Evolutionary conservation across 148 eudicot species (phyloP), one percentile per base, ranked within the genome.

Genomic region (Chenopodium suecicum): DNA sequence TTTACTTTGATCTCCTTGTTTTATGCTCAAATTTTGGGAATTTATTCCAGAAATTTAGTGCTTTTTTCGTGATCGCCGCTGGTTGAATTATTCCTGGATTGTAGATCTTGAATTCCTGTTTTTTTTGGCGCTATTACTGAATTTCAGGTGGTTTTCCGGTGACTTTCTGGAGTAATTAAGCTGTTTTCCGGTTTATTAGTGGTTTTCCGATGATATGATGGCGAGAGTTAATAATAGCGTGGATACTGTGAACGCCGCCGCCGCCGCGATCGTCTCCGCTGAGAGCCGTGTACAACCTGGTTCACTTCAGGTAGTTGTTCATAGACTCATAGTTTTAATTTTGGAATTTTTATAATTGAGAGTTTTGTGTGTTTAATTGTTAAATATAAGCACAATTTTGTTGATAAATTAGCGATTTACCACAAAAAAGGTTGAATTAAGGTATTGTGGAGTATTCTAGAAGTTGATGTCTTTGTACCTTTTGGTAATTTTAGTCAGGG

Each of bases 241-340:
- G n/a, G 91, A 90, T 20, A 93, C 94, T 20, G 92, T 93, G 2
- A 93, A 90, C 71, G 94, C 97, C 5, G 94, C 94, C 20, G 97
- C 97, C 27, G 90, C 92, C 16, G 94, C 97, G 64, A 93, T 93
- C 69, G 89, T 90, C 68, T 76, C 88, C 32, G 97, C 94, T 22
- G 93, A 93, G 77, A 89, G 82, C 73, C 89, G 97, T 74, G 92
- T 90, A 56, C 97, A 91, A 85, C 97, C 93, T 11, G 83, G 88
- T 44, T 76, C 87, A 3, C 81, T 71, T 82, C 91, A 89, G 89
- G 95, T 92, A n/a, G 50, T 50, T 75, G 48, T 63, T 3, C 48
- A n/a, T 50, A 50, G 41, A 5, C 7, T 41, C 44, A 41, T 50
- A 7, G 7, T 63, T 27, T 65, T 22, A 22, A 29, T 73, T 48